A percentile compares a stretch with the other conserved stretches of the same genome.
Conservation (phyloP, 352 stramenopile species). For the Phytophthora quininea region DNA sequence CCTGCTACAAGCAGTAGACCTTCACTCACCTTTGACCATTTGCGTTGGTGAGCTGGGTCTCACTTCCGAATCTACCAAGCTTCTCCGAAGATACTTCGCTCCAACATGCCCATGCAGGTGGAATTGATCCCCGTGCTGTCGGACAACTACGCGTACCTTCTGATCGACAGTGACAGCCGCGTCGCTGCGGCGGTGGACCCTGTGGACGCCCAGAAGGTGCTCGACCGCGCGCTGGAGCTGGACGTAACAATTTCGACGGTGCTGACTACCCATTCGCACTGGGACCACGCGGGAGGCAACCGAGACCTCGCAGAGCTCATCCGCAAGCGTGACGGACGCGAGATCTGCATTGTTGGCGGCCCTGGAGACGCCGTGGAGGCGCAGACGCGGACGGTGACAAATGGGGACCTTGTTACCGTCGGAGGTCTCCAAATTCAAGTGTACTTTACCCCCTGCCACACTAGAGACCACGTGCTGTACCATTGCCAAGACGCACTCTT, state of each 20-base stretch:
- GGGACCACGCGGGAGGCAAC: slow-evolving; percentile 92
- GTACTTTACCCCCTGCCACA: slow-evolving; percentile 93
- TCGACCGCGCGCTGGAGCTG: slow-evolving; percentile 59
- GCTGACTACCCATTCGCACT: slow-evolving; percentile 92
- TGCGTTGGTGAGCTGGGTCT: neutral
- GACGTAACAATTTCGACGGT: slow-evolving; percentile 82
- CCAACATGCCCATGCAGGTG: slow-evolving; percentile 53
- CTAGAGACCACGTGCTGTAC: slow-evolving; percentile 87
- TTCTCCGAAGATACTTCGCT: neutral
- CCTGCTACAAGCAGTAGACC: too few species aligned
- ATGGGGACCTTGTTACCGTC: slow-evolving; percentile 77
- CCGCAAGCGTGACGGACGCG: slow-evolving; percentile 30
- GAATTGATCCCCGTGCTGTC: slow-evolving; percentile 83
- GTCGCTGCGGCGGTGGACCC: slow-evolving; percentile 88
- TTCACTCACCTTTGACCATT: too few species aligned
- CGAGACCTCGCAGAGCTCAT: slow-evolving; percentile 62
- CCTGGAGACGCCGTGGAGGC: slow-evolving; percentile 73
- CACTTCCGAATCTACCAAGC: neutral
- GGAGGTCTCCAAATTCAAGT: slow-evolving; percentile 59
- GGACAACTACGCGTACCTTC: slow-evolving; percentile 94
- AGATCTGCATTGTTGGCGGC: slow-evolving; percentile 76
- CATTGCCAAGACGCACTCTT: slow-evolving; percentile 81
- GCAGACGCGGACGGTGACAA: slow-evolving; percentile 57
- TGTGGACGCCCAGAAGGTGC: slow-evolving; percentile 84
- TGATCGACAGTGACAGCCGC: slow-evolving; percentile 61